A percentile compares a stretch with the other conserved stretches of the same genome.
phyloP scores from a whole-genome alignment of 495 filamentous ascomycete genomes.

The Monascus purpureus region DNA sequence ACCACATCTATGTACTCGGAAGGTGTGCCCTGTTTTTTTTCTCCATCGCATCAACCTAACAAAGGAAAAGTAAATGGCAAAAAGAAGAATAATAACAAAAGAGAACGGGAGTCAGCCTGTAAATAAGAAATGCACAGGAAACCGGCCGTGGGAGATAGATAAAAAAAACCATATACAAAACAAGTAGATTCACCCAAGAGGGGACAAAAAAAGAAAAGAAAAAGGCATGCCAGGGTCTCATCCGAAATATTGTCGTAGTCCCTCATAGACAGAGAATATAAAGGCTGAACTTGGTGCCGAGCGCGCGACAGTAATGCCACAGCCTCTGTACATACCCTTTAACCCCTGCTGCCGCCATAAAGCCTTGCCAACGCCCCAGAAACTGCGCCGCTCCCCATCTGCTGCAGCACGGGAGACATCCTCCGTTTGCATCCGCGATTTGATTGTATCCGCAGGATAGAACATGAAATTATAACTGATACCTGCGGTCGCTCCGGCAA shows the following conservation, averaged over 20 bases:
- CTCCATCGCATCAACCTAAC: background rate
- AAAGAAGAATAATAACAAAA: background rate
- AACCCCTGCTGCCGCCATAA: conserved; percentile 74
- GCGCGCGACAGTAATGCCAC: conserved; percentile 79
- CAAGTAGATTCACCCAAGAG: no score
- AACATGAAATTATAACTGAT: conserved; percentile 93
- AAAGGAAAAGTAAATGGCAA: background rate
- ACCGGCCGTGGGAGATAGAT: no score
- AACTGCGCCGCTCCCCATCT: conserved; percentile 37
- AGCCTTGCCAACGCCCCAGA: conserved; percentile 50
- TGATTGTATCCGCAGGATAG: conserved; percentile 94
- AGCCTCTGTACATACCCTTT: conserved; percentile 79
- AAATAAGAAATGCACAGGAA: no score
- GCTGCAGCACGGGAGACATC: conserved; percentile 35
- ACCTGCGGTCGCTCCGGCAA: conserved; percentile 81
- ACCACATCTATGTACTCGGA: no score
- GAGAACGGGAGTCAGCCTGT: conserved; percentile 8
- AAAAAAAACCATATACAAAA: no score
- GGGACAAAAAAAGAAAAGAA: no score
- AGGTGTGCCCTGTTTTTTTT: no score
- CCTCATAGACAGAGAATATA: conserved; percentile 90
- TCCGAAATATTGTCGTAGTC: conserved; percentile 51
- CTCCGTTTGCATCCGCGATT: conserved; percentile 88
- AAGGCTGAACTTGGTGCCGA: conserved; percentile 91
- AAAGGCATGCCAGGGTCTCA: conserved; percentile 11